These are phyloP conservation scores for Podaxis sp. DNA, from an alignment of 768 basidiomycete species.

Conservation along the genomic window DNA sequence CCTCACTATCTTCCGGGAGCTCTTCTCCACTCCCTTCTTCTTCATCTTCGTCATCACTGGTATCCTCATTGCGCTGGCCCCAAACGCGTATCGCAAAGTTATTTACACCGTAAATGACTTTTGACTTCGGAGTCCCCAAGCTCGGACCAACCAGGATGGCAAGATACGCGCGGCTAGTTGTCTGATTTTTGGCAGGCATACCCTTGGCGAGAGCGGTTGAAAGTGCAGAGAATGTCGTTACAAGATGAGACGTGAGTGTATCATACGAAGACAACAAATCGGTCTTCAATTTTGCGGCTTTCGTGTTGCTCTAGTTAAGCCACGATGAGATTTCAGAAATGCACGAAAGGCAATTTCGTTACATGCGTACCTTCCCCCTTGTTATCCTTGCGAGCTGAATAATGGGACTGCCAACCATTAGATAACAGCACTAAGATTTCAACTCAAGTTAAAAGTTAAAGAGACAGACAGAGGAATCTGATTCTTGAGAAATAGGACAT, in stretches of 20 bases:
- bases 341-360: neutral
- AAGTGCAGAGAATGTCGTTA: slow-evolving; percentile 69
- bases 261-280: slow-evolving; percentile 67
- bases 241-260: slow-evolving; percentile 66
- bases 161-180: slow-evolving; percentile 41
- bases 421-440: neutral
- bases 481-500: slow-evolving; percentile 73
- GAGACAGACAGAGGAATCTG: slow-evolving; percentile 72
- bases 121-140: slow-evolving; percentile 53
- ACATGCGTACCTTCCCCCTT: slow-evolving; percentile 31
- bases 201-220: slow-evolving; percentile 56
- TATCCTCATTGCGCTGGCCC: slow-evolving; percentile 24
- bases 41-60: slow-evolving; percentile 14
- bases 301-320: slow-evolving; percentile 34
- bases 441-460: neutral
- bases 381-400: slow-evolving; percentile 59
- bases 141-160: slow-evolving; percentile 66
- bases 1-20: slow-evolving; percentile 16
- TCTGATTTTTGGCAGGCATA: neutral
- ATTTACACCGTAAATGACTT: slow-evolving; percentile 60
- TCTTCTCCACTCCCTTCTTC: slow-evolving; percentile 16
- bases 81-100: slow-evolving; percentile 50
- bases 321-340: neutral
- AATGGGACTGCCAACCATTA: slow-evolving; percentile 44
- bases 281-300: slow-evolving; percentile 51